Evolutionary conservation across 1,284 basidiomycete species (phyloP).

Genomic region (Lignosus rhinocerotis): DNA sequence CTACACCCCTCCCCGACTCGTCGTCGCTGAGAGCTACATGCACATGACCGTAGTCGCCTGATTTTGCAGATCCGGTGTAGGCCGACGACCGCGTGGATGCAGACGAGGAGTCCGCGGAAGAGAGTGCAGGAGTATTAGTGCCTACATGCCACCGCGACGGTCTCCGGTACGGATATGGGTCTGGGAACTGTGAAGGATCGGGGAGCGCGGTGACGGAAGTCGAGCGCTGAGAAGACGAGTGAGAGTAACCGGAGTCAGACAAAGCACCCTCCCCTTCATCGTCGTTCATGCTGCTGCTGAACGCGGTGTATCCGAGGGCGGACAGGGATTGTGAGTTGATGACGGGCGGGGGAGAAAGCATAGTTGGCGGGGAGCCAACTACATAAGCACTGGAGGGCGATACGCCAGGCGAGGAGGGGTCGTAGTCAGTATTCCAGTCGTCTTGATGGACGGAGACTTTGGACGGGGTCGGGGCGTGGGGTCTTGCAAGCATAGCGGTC

Average conservation of each 20-base stretch:
- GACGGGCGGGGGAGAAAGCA: conserved; percentile 22
- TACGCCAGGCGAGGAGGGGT: conserved; percentile 28
- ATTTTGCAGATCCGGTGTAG: conserved; percentile 68
- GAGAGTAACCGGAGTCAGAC: conserved; percentile 39
- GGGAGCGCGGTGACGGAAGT: conserved; percentile 49
- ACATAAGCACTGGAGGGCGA: conserved; percentile 34
- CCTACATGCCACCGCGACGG: conserved; percentile 38
- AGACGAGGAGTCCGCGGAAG: conserved; percentile 66
- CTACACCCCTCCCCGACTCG: conserved; percentile 47
- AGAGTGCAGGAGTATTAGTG: conserved; percentile 48
- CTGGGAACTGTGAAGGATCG: conserved; percentile 64
- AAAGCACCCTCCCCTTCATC: conserved; percentile 40
- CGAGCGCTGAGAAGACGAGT: conserved; percentile 47
- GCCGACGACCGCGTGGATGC: conserved; percentile 75
- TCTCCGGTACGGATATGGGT: conserved; percentile 51
- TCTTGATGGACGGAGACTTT: conserved; percentile 22
- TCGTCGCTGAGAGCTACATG: conserved; percentile 67
- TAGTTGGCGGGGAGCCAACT: conserved; percentile 31
- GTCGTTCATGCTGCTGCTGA: conserved; percentile 25
- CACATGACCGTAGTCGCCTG: conserved; percentile 62
- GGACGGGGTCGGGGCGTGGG: conserved; percentile 30
- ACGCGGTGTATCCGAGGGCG: conserved; percentile 26
- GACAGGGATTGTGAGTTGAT: conserved; percentile 21
- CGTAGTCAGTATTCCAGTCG: conserved; percentile 31
- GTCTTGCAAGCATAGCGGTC: conserved; percentile 29